These are phyloP conservation scores for Amphicarpaea edgeworthii DNA, from an alignment of 306 rosid species.

Conservation along the genomic window DNA sequence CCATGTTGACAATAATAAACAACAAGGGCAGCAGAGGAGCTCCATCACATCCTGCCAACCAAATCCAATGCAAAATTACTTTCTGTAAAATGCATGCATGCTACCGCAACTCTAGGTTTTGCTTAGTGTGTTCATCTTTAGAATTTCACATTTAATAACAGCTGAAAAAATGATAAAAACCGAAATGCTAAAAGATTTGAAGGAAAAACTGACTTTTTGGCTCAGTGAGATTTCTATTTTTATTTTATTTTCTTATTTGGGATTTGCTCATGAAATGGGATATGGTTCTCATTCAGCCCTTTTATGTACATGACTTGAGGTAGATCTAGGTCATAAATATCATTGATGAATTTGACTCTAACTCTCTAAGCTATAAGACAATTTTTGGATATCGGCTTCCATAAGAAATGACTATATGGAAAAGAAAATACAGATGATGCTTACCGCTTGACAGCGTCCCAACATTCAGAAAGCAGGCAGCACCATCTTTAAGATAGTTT, in stretches of 20 bases:
- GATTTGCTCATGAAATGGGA: slow-evolving; percentile 6
- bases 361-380: slow-evolving; percentile 25
- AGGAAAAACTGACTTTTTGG: not conserved
- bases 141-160: slow-evolving; percentile 33
- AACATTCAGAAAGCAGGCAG: slow-evolving; percentile 84
- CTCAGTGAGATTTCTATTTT: not conserved
- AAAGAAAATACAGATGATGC: slow-evolving; percentile 50
- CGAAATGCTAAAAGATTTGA: not conserved
- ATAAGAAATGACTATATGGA: slow-evolving; percentile 7
- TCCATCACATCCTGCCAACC: slow-evolving; percentile 60
- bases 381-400: not conserved
- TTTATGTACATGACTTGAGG: not conserved
- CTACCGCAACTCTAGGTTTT: slow-evolving; percentile 7
- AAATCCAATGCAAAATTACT: slow-evolving; percentile 32
- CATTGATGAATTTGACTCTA: slow-evolving; percentile 32
- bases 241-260: not conserved
- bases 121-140: not conserved
- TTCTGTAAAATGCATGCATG: slow-evolving; percentile 8
- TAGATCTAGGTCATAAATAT: slow-evolving; percentile 21
- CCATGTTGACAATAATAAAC: slow-evolving; percentile 56
- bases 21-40: slow-evolving; percentile 57
- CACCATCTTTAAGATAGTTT: slow-evolving; percentile 82
- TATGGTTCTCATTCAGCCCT: not conserved
- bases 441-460: slow-evolving; percentile 74
- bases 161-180: slow-evolving; percentile 1